These are phyloP conservation scores for Triticum urartu DNA, from an alignment of 176 grass and related monocot species.

Conservation along the genomic window DNA sequence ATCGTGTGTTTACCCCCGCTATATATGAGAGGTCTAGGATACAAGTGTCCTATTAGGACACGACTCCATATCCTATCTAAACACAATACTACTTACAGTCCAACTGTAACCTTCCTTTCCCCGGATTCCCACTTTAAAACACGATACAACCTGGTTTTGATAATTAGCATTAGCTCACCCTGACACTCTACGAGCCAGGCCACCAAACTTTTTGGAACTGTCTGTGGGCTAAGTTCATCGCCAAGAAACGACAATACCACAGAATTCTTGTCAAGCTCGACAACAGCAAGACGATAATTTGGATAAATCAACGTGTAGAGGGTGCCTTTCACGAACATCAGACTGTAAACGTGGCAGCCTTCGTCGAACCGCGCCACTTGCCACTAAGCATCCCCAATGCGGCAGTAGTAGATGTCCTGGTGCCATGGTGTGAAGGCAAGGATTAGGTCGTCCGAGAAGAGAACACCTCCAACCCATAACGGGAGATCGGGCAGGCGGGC, in stretches of 20 bases:
- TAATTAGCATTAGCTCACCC: not conserved
- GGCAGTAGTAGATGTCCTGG: not conserved
- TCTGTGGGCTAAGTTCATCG: not conserved
- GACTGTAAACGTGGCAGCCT: slow-evolving; percentile 11
- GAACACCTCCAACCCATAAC: not conserved
- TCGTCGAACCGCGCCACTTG: not conserved
- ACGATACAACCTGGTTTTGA: not conserved
- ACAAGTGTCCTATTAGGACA: no score
- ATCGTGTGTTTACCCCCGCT: no score
- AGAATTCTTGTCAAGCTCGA: slow-evolving; percentile 15
- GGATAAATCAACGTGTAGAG: slow-evolving; percentile 48
- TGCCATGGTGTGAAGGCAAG: not conserved
- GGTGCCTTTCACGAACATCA: slow-evolving; percentile 53
- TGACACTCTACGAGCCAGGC: slow-evolving; percentile 28
- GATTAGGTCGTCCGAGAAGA: not conserved
- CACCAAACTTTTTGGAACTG: not conserved
- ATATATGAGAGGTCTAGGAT: no score
- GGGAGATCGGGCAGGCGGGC: not conserved
- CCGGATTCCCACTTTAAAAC: not conserved
- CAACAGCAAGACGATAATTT: slow-evolving; percentile 19
- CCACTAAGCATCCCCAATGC: slow-evolving; percentile 20
- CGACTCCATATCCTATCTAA: no score
- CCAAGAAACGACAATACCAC: slow-evolving; percentile 27
- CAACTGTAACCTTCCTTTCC: not conserved
- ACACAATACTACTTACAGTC: no score